These are phyloP conservation scores for Cercospora zeae-maydis DNA, from an alignment of 2,329 filamentous ascomycete genomes.

Conservation along the genomic window DNA sequence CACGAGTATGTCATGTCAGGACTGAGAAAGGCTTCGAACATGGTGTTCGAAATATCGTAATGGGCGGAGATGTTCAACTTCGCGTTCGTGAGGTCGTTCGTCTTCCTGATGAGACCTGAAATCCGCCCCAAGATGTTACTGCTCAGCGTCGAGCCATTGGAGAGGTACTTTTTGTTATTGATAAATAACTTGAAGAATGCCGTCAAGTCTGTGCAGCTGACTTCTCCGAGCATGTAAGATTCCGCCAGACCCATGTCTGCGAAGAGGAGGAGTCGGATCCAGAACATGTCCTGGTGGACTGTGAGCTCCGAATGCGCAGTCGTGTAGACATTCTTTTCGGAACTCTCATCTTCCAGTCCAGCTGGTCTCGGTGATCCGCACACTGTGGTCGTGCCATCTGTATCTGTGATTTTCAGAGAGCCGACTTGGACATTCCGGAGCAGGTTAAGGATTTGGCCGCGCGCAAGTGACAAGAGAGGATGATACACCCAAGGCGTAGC, in stretches of 20 bases:
- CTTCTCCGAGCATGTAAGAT: constrained; percentile 69
- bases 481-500: constrained; percentile 48
- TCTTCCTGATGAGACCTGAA: constrained; percentile 50
- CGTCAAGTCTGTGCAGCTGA: constrained; percentile 63
- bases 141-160: constrained; percentile 61
- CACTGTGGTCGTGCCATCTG: constrained; percentile 42
- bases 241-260: constrained; percentile 73
- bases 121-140: constrained; percentile 58
- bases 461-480: constrained; percentile 47
- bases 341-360: constrained; percentile 31
- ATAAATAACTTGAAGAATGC: constrained; percentile 74
- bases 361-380: constrained; percentile 41
- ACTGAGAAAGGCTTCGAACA: constrained; percentile 70
- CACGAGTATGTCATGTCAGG: constrained; percentile 76
- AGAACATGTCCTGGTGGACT: constrained; percentile 65
- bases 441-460: constrained; percentile 45
- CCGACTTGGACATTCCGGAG: constrained; percentile 47
- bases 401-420: constrained; percentile 45
- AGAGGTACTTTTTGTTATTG: constrained; percentile 49
- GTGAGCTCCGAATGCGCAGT: constrained; percentile 53
- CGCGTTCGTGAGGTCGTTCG: constrained; percentile 51
- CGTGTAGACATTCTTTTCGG: constrained; percentile 38
- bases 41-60: constrained; percentile 72
- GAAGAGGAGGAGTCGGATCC: constrained; percentile 65
- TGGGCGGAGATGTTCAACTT: constrained; percentile 67